Evolutionary conservation across 306 rosid genomes (phyloP).

Genomic region (Lablab purpureus): DNA sequence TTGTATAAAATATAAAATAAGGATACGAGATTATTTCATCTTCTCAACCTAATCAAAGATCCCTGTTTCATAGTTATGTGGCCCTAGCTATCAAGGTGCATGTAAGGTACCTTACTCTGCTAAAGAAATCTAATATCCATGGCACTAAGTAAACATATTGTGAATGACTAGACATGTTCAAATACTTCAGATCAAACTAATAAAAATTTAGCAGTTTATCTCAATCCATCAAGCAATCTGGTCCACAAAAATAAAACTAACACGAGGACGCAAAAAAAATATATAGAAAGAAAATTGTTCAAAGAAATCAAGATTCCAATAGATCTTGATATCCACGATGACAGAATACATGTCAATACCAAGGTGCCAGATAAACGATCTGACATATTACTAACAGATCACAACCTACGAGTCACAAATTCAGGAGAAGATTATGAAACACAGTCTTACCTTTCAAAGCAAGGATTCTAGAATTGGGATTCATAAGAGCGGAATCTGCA

Average conservation of each 20-base stretch:
- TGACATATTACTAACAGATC: background rate
- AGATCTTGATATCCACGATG: constrained; percentile 1
- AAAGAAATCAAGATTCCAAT: constrained; percentile 9
- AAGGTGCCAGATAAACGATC: background rate
- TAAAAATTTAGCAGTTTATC: constrained; percentile 32
- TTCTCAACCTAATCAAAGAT: constrained; percentile 34
- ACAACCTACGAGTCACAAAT: background rate
- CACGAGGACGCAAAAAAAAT: background rate
- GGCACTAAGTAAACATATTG: background rate
- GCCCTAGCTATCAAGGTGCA: constrained; percentile 18
- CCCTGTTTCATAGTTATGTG: constrained; percentile 9
- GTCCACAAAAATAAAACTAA: background rate
- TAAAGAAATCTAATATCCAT: background rate
- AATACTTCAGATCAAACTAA: constrained; percentile 32
- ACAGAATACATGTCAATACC: constrained; percentile 12
- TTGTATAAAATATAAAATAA: constrained; percentile 15
- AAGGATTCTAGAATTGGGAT: constrained; percentile 93
- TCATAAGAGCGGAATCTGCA: constrained; percentile 96
- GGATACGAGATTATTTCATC: constrained; percentile 11
- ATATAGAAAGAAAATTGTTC: background rate
- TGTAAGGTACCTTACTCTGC: constrained; percentile 30
- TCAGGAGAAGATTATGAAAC: constrained; percentile 7
- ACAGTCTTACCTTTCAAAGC: constrained; percentile 83
- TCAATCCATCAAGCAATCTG: constrained; percentile 9
- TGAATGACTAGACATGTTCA: background rate